These are phyloP conservation scores for Hericium rajendrae DNA, from an alignment of 768 basidiomycete species.

Conservation along the genomic window DNA sequence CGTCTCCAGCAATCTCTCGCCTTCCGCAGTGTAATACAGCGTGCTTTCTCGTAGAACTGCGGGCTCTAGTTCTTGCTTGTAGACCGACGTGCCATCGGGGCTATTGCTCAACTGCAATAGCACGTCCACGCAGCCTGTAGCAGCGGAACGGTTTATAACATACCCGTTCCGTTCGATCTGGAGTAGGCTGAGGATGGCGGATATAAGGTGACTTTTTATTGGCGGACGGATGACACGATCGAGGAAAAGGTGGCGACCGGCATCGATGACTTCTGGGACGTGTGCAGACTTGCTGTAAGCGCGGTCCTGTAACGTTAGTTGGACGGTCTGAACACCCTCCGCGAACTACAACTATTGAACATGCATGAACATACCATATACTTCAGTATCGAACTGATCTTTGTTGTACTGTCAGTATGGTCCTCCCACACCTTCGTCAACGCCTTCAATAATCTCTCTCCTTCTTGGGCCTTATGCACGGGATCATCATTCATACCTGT, in stretches of 20 bases:
- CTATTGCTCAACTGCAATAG: slow-evolving; percentile 57
- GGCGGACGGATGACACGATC: slow-evolving; percentile 69
- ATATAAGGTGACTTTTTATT: slow-evolving; percentile 74
- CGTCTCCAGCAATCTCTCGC: slow-evolving; percentile 52
- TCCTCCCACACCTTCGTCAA: slow-evolving; percentile 87
- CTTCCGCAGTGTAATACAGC: slow-evolving; percentile 72
- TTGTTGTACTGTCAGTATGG: slow-evolving; percentile 80
- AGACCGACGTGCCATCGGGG: slow-evolving; percentile 48
- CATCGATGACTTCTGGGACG: slow-evolving; percentile 73
- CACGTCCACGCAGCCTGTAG: slow-evolving; percentile 84
- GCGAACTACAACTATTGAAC: not conserved
- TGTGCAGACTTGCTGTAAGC: slow-evolving; percentile 69
- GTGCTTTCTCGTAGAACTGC: slow-evolving; percentile 69
- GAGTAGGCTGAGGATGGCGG: slow-evolving; percentile 79
- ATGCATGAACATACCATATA: slow-evolving; percentile 68
- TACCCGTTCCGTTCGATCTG: slow-evolving; percentile 88
- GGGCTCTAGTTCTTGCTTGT: slow-evolving; percentile 79
- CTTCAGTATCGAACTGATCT: slow-evolving; percentile 81
- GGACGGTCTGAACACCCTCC: slow-evolving; percentile 7
- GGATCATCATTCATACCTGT: slow-evolving; percentile 56
- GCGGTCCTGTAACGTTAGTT: slow-evolving; percentile 58
- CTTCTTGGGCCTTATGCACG: slow-evolving; percentile 71
- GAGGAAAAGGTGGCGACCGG: slow-evolving; percentile 77
- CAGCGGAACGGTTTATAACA: slow-evolving; percentile 81
- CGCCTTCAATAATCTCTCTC: slow-evolving; percentile 77